These are phyloP conservation scores for Aspergillus luchuensis DNA, from an alignment of 2,329 filamentous ascomycete species.

Conservation along the genomic window DNA sequence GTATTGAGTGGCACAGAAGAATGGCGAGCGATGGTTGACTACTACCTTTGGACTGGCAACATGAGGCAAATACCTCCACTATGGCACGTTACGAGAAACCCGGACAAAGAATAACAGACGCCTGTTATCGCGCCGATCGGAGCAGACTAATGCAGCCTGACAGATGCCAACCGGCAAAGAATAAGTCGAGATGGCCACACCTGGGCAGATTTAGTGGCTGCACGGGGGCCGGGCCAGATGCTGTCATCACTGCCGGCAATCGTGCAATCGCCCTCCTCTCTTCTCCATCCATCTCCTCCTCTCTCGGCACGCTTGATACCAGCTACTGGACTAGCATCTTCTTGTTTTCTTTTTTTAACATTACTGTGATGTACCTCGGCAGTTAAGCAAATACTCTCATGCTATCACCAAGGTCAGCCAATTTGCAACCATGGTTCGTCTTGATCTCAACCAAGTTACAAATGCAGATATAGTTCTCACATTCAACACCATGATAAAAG, in stretches of 20 bases:
- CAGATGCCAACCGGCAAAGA: neutral
- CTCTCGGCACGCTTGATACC: neutral
- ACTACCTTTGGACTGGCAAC: too few relatives aligned
- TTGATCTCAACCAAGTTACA: too few relatives aligned
- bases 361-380: too few relatives aligned
- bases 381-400: too few relatives aligned
- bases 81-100: neutral
- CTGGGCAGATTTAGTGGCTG: neutral
- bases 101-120: neutral
- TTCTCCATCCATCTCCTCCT: neutral
- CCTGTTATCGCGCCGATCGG: neutral
- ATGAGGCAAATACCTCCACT: neutral
- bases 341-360: too few relatives aligned
- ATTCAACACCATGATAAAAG: neutral
- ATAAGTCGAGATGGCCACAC: neutral
- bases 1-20: too few relatives aligned
- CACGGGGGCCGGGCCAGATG: neutral
- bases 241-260: conserved; percentile 11
- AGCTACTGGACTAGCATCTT: neutral
- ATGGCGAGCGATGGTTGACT: too few relatives aligned
- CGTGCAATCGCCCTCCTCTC: conserved; percentile 6
- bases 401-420: too few relatives aligned
- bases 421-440: too few relatives aligned
- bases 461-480: neutral
- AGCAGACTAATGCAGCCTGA: neutral